A percentile compares a stretch with the other conserved stretches of the same genome.
These are phyloP conservation scores for Pelargonium australe DNA, from an alignment of 441 rosid genomes.

Conservation along the genomic window DNA sequence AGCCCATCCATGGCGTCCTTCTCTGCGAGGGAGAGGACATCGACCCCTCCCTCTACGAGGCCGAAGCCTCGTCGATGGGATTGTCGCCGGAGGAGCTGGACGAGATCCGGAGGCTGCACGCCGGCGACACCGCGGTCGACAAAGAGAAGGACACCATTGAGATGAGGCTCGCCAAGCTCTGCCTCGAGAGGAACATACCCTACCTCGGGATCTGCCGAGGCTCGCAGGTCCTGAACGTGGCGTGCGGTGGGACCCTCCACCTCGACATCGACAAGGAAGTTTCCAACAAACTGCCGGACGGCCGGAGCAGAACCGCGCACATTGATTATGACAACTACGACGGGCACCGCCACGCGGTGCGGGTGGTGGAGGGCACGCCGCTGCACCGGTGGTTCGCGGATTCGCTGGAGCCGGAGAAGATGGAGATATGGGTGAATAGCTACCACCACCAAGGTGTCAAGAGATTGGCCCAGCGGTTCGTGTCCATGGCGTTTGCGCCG, in stretches of 20 bases:
- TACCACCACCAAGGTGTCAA: conserved; percentile 88
- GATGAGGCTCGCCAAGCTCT: conserved; percentile 53
- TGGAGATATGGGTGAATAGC: conserved; percentile 71
- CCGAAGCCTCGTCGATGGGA: conserved; percentile 25
- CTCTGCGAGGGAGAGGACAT: conserved; percentile 89
- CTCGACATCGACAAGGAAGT: conserved; percentile 59
- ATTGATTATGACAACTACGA: conserved; percentile 69
- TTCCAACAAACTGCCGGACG: conserved; percentile 26
- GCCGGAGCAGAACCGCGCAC: conserved; percentile 21
- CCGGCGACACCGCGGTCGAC: conserved; percentile 60
- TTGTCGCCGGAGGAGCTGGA: conserved; percentile 57
- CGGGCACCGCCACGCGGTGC: conserved; percentile 58
- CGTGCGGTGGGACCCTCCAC: conserved; percentile 69
- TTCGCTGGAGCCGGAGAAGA: conserved; percentile 10
- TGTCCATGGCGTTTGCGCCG: conserved; percentile 68
- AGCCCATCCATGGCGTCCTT: conserved; percentile 84
- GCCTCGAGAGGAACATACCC: conserved; percentile 71
- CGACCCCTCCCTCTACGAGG: conserved; percentile 62
- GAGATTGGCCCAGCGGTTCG: conserved; percentile 54
- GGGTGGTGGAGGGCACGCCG: conserved; percentile 49
- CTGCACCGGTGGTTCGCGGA: conserved; percentile 49
- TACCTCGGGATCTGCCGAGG: conserved; percentile 83
- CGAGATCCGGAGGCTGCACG: conserved; percentile 52
- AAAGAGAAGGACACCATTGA: conserved; percentile 67
- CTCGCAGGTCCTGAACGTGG: conserved; percentile 72